phyloP scores from a whole-genome alignment of 2,329 filamentous ascomycete species.

The Fusarium coicis region DNA sequence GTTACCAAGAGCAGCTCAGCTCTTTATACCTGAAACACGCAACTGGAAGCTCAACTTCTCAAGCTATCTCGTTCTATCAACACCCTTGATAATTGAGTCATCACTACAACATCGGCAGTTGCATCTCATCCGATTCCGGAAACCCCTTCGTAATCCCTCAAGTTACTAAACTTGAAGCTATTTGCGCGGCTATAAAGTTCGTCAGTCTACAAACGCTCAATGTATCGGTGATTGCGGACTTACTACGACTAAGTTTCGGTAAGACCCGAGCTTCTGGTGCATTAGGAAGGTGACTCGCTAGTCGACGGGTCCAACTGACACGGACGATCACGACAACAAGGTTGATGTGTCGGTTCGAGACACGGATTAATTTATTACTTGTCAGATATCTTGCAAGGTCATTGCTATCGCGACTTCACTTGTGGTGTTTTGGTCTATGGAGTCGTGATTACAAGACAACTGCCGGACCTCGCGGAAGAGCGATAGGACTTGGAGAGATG shows the following conservation, averaged over 20 bases:
- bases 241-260: fast-evolving
- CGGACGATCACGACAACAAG: neutral
- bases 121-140: neutral
- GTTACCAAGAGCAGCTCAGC: neutral
- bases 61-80: fast-evolving
- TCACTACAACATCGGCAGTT: neutral
- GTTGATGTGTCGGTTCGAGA: neutral
- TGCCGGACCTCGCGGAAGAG: neutral
- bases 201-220: fast-evolving
- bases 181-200: neutral
- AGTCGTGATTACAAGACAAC: neutral
- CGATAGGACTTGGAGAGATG: neutral
- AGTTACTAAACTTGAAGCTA: neutral
- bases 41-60: fast-evolving
- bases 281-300: neutral
- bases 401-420: neutral
- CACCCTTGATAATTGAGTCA: fast-evolving
- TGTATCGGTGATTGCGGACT: too few species aligned
- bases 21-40: neutral
- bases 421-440: fast-evolving
- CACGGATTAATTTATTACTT: neutral
- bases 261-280: neutral
- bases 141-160: neutral
- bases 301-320: neutral
- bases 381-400: fast-evolving